phyloP scores from a whole-genome alignment of 2,329 filamentous ascomycete species.

The Talaromyces sp. region DNA sequence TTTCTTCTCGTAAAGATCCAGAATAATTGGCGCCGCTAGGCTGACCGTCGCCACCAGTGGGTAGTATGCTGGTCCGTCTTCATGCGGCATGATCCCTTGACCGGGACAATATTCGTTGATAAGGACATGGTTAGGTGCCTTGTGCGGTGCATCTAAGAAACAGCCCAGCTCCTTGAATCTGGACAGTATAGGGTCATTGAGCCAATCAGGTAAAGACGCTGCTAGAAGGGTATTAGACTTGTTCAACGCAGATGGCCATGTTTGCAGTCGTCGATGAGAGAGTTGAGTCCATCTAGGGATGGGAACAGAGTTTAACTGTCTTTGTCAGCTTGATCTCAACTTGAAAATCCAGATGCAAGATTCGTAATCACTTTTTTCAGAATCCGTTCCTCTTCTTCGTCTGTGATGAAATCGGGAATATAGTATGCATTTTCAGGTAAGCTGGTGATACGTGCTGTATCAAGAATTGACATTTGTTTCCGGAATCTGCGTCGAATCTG shows the following conservation, averaged over 20 bases:
- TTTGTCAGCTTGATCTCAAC: neutral
- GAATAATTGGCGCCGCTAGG: slow-evolving; percentile 70
- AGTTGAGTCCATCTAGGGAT: slow-evolving; percentile 81
- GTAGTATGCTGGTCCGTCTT: slow-evolving; percentile 84
- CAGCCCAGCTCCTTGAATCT: slow-evolving; percentile 50
- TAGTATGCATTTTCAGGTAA: slow-evolving; percentile 63
- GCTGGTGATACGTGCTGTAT: slow-evolving; percentile 30
- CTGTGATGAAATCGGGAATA: slow-evolving; percentile 76
- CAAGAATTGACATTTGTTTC: slow-evolving; percentile 22
- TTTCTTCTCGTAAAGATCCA: slow-evolving; percentile 66
- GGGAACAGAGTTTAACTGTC: slow-evolving; percentile 58
- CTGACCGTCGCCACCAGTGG: slow-evolving; percentile 89
- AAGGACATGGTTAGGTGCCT: slow-evolving; percentile 79
- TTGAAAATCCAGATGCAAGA: neutral
- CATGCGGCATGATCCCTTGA: slow-evolving; percentile 95
- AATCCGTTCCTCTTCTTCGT: slow-evolving; percentile 67
- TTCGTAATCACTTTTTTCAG: slow-evolving; percentile 59
- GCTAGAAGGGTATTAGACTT: slow-evolving; percentile 70
- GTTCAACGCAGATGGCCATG: slow-evolving; percentile 80
- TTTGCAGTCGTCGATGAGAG: slow-evolving; percentile 83
- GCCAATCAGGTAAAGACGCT: slow-evolving; percentile 67
- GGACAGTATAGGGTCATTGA: slow-evolving; percentile 63
- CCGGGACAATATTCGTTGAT: slow-evolving; percentile 88
- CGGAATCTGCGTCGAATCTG: neutral
- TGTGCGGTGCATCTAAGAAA: slow-evolving; percentile 65